These are phyloP conservation scores for Lodderomyces parapsilosis DNA, from an alignment of 1,139 yeast species.

Conservation along the genomic window DNA sequence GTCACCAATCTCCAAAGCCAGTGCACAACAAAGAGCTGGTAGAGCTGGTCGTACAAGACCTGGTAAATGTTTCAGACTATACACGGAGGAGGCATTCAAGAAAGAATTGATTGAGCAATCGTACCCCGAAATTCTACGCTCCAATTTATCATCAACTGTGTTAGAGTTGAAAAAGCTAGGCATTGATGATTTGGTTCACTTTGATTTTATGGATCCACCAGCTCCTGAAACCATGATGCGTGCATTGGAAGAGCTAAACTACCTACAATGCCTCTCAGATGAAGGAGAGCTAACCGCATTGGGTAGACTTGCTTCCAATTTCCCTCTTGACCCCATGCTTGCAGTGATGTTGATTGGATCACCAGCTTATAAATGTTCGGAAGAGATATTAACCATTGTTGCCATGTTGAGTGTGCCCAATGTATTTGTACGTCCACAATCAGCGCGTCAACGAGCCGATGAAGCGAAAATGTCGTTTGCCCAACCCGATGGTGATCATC, in stretches of 20 bases:
- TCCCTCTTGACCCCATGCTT: constrained; percentile 93
- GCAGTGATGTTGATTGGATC: constrained; percentile 92
- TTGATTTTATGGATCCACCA: constrained; percentile 99
- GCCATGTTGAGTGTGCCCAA: constrained; percentile 91
- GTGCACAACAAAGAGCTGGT: constrained; percentile 98
- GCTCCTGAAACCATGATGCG: constrained; percentile 99
- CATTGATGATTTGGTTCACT: constrained; percentile 92
- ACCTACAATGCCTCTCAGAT: constrained; percentile 84
- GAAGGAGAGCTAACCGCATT: constrained; percentile 87
- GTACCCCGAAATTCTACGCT: constrained; percentile 90
- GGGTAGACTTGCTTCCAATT: constrained; percentile 87
- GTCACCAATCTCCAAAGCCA: constrained; percentile 94
- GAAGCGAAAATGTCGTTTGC: constrained; percentile 87
- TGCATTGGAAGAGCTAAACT: constrained; percentile 92
- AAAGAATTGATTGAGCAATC: constrained; percentile 93
- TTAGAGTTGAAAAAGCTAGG: constrained; percentile 91
- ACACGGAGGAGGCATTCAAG: constrained; percentile 95
- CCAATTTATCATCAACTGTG: constrained; percentile 89
- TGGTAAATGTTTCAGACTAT: constrained; percentile 93
- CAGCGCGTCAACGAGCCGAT: constrained; percentile 87
- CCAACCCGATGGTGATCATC: constrained; percentile 93
- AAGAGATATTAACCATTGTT: constrained; percentile 84
- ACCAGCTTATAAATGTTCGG: constrained; percentile 80
- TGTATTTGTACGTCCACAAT: constrained; percentile 91
- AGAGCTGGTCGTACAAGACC: constrained; percentile 99